Base-by-base conservation (phyloP, 768 basidiomycete genomes). In the Mycena maculata region DNA sequence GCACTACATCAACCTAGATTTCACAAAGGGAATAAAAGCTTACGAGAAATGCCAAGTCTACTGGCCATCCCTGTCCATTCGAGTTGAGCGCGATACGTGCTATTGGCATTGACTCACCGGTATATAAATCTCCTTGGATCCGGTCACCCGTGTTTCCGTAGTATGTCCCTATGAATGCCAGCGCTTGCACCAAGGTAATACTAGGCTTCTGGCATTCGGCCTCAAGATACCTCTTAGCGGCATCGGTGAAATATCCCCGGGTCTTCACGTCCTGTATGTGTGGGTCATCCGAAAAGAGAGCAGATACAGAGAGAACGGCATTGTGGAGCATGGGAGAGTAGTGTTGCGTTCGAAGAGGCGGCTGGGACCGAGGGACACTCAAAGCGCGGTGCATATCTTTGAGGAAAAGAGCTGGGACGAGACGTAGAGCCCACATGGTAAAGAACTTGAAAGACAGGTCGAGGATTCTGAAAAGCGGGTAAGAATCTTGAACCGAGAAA, bases 311-410 rank as follows among this genome's bases (percentile, higher is more conserved):
- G 7, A 87, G 74, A 4, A 85, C 77, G 20, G 84, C 78, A 67
- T 87, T 87, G 75, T 87, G 86, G 6, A 86, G 76, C 78, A 87
- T 80, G 0, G 85, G 85, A 18, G 85, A 86, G 74, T 87, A 87
- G 65, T 86, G 81, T 18, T 78, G 72, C 11, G 77, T 76, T 54
- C 75, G 77, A 1, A 77, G 75, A 44, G 73, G 74, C 0, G 70
- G 64, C 2, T 73, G 61, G 1, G 65, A 63, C 1, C 56, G 69
- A 9, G 80, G 77, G 6, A 71, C 54, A 38, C 71, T 74, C 39
- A 83, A 73, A 28, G 75, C 76, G 48, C 77, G 78, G 50, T 79
- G 76, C 83, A 84, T 83, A 71, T 83, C 83, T 28, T 78, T 76
- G 20, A 80, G 74, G 68, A 84, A 83, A 30, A 83, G 76, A 39